Evolutionary conservation across 306 rosid species (phyloP).

Genomic region (Argentina anserina): DNA sequence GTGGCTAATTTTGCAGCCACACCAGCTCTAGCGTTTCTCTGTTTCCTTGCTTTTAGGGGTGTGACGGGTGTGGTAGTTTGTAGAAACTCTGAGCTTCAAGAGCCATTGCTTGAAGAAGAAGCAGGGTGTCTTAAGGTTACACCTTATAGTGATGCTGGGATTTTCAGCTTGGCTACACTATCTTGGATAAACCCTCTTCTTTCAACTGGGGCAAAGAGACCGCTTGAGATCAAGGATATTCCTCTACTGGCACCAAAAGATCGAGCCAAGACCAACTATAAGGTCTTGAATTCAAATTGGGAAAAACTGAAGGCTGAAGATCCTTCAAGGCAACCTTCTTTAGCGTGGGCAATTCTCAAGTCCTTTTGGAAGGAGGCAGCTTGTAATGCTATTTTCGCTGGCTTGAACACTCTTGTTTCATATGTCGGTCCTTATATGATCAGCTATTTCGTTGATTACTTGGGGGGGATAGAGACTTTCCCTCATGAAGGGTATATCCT

Average conservation of each 20-base stretch:
- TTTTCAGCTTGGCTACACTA: slow-evolving; percentile 73
- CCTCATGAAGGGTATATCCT: slow-evolving; percentile 87
- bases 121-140: slow-evolving; percentile 80
- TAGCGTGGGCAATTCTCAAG: slow-evolving; percentile 86
- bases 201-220: slow-evolving; percentile 78
- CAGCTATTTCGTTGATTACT: slow-evolving; percentile 94
- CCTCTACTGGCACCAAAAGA: slow-evolving; percentile 89
- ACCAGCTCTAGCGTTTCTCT: slow-evolving; percentile 71
- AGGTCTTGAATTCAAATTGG: slow-evolving; percentile 77
- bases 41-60: slow-evolving; percentile 65
- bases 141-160: slow-evolving; percentile 78
- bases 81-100: slow-evolving; percentile 53
- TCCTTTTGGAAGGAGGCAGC: slow-evolving; percentile 98
- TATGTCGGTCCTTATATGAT: slow-evolving; percentile 96
- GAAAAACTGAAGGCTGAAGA: slow-evolving; percentile 80
- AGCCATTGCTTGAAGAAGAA: slow-evolving; percentile 79
- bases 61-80: slow-evolving; percentile 56
- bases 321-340: slow-evolving; percentile 57
- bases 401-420: slow-evolving; percentile 86
- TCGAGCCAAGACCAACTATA: slow-evolving; percentile 75
- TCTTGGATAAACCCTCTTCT: slow-evolving; percentile 87
- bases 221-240: slow-evolving; percentile 95
- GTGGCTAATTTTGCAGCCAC: slow-evolving; percentile 67
- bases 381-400: slow-evolving; percentile 85
- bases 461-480: slow-evolving; percentile 73